Evolutionary conservation across 2,329 filamentous ascomycete species (phyloP).

Genomic region (Xylariaceae sp.): DNA sequence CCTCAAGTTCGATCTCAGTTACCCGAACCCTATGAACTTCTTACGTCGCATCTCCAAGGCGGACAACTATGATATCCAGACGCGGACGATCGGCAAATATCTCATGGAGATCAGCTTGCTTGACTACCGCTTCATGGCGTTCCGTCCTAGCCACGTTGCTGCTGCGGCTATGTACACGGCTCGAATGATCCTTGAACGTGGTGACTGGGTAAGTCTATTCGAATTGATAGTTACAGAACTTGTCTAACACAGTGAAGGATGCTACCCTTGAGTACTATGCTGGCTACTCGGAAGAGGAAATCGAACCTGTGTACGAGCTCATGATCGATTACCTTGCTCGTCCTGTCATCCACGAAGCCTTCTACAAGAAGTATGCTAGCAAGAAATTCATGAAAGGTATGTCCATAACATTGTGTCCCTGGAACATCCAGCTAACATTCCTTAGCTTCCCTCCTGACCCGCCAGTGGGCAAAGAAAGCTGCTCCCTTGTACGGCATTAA

Average conservation of each 20-base stretch:
- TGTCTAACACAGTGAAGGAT: conserved; percentile 52
- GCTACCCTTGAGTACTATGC: conserved; percentile 84
- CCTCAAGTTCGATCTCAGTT: conserved; percentile 94
- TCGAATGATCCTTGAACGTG: conserved; percentile 83
- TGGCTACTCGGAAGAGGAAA: conserved; percentile 88
- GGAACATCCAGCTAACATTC: conserved; percentile 14
- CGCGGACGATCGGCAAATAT: conserved; percentile 94
- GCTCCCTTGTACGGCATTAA: conserved; percentile 51
- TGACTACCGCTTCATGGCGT: conserved; percentile 89
- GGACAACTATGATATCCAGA: conserved; percentile 98
- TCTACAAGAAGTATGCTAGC: conserved; percentile 99
- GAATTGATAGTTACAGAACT: background rate
- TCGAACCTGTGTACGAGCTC: conserved; percentile 83
- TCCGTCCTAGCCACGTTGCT: conserved; percentile 83
- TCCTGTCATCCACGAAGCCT: conserved; percentile 89
- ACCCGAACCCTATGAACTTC: conserved; percentile 99
- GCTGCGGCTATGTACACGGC: conserved; percentile 94
- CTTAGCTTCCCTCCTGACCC: conserved; percentile 82
- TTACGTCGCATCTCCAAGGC: conserved; percentile 97
- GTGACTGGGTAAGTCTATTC: conserved; percentile 72
- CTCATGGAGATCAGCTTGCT: conserved; percentile 94
- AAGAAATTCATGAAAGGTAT: conserved; percentile 99
- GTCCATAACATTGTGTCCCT: conserved; percentile 26
- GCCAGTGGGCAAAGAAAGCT: conserved; percentile 89
- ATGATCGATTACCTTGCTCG: conserved; percentile 96